phyloP scores from a whole-genome alignment of 257 asterid genomes.

The Solanum paucissectum region DNA sequence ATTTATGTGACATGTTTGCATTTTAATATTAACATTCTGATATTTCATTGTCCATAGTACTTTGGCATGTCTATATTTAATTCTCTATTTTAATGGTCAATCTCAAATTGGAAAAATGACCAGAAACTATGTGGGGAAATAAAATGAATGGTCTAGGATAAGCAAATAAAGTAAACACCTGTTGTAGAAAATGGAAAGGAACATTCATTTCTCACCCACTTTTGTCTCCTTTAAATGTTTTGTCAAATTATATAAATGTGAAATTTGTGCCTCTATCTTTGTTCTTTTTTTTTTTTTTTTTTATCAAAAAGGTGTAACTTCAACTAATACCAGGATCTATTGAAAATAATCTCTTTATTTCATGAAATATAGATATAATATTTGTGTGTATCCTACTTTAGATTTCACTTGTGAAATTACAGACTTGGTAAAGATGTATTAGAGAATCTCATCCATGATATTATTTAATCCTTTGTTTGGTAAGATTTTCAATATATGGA shows the following conservation, averaged over 20 bases:
- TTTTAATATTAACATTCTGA: neutral
- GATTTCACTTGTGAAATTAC: neutral
- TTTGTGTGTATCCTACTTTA: neutral
- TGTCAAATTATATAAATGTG: neutral
- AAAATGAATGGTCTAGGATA: neutral
- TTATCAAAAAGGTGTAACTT: neutral
- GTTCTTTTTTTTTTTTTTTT: neutral
- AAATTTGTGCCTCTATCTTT: neutral
- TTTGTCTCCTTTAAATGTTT: neutral
- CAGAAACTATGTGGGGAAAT: neutral
- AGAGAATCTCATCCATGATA: too few species aligned
- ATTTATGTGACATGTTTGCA: neutral
- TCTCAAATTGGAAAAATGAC: neutral
- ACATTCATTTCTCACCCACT: neutral
- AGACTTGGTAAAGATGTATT: too few species aligned
- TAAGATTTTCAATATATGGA: too few species aligned
- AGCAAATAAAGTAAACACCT: neutral
- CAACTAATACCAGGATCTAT: neutral
- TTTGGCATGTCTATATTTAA: neutral
- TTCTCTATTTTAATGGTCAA: neutral
- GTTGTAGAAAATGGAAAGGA: neutral
- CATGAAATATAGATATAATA: neutral
- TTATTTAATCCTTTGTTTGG: too few species aligned
- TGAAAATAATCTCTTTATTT: neutral
- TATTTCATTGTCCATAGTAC: neutral